A percentile compares a stretch with the other conserved stretches of the same genome.
Conservation (phyloP, 306 rosid genomes). For the Cucurbita maxima region DNA sequence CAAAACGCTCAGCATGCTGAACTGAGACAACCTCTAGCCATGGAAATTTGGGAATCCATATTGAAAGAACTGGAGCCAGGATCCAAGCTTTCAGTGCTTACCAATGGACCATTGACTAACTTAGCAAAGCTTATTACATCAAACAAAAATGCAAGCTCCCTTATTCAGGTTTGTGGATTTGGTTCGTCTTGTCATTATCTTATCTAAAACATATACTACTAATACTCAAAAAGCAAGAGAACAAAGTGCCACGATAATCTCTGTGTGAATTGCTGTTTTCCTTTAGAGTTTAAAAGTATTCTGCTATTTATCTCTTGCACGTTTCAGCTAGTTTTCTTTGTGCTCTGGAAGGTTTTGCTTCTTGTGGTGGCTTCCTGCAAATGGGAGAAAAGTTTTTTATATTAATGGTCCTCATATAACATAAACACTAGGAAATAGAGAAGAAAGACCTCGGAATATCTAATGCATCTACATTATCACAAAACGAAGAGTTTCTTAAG, state of each 20-base stretch:
- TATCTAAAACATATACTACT: not conserved
- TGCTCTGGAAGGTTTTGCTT: not conserved
- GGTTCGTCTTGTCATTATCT: not conserved
- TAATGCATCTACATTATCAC: not conserved
- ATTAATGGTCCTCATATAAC: not conserved
- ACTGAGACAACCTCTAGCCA: constrained; percentile 57
- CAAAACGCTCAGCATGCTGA: constrained; percentile 52
- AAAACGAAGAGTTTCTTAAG: not conserved
- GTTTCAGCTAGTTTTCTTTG: not conserved
- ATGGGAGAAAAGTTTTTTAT: not conserved
- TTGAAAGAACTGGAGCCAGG: constrained; percentile 33
- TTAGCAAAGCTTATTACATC: constrained; percentile 49
- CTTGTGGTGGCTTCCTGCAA: not conserved
- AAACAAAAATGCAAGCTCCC: constrained; percentile 26
- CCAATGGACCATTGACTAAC: constrained; percentile 91
- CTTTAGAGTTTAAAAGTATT: not conserved
- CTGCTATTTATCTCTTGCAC: not conserved
- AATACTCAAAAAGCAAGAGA: not conserved
- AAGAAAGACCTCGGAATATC: not conserved
- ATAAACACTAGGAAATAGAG: not conserved
- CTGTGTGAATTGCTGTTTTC: not conserved
- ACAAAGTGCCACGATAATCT: not conserved
- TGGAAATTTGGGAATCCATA: constrained; percentile 62
- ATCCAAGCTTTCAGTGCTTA: constrained; percentile 58
- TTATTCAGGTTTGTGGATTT: constrained; percentile 39